Percentiles rank a stretch among this genome's conserved stretches.
These are phyloP conservation scores for Trichocladium antarcticum DNA, from an alignment of 495 filamentous ascomycete species.

Conservation along the genomic window DNA sequence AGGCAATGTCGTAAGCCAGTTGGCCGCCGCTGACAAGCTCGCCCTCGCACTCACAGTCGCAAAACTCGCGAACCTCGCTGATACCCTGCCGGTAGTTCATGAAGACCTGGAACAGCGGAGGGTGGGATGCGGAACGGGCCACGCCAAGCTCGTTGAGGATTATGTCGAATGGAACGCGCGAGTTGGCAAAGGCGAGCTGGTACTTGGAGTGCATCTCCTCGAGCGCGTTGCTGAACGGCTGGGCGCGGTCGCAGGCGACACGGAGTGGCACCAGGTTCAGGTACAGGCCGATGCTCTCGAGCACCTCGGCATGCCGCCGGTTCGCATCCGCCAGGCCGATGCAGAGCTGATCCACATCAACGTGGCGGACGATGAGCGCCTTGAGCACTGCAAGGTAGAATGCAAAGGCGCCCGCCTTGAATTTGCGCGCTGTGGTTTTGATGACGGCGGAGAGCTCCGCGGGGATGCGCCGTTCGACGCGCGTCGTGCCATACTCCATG, in stretches of 20 bases:
- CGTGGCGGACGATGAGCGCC: background rate
- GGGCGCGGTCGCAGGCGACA: conserved; percentile 11
- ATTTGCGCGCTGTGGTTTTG: background rate
- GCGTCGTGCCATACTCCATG: too few relatives aligned
- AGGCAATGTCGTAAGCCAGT: conserved; percentile 16
- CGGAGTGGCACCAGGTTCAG: conserved; percentile 41
- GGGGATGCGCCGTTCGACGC: background rate
- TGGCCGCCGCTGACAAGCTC: background rate
- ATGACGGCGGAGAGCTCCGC: background rate
- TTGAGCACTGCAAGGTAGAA: background rate
- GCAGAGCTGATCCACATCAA: conserved; percentile 12
- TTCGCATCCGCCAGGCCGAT: conserved; percentile 35
- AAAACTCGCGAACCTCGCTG: conserved; percentile 1
- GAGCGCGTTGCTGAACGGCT: conserved; percentile 11
- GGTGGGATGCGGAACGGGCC: conserved; percentile 10
- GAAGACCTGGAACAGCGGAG: conserved; percentile 30
- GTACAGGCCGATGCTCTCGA: conserved; percentile 33
- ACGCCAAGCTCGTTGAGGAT: conserved; percentile 23
- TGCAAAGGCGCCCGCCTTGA: background rate
- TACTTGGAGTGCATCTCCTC: conserved; percentile 3
- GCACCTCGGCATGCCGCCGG: conserved; percentile 17
- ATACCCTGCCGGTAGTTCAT: conserved; percentile 27
- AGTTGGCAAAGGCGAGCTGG: conserved; percentile 16
- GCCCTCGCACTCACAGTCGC: background rate
- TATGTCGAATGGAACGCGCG: conserved; percentile 24